Percentiles rank a stretch among this genome's conserved stretches.
Evolutionary conservation across 1,284 basidiomycete species (phyloP).

Genomic region (Vanrija sp.): DNA sequence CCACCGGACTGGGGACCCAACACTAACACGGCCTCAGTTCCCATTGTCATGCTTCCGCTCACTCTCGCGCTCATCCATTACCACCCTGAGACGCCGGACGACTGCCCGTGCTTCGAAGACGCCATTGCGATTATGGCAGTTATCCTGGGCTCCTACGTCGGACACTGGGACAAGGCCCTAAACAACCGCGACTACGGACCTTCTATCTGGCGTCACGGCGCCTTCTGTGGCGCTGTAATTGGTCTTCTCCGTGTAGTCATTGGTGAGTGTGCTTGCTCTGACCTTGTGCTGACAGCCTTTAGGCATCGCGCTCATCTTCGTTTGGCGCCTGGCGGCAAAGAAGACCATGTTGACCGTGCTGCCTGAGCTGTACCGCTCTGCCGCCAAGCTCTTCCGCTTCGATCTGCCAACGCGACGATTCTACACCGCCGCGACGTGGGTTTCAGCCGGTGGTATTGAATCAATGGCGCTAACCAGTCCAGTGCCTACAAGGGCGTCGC

Average conservation of each 20-base stretch:
- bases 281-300: slow-evolving; percentile 3
- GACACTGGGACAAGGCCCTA: slow-evolving; percentile 55
- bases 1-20: background rate
- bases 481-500: slow-evolving; percentile 65
- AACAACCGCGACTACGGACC: slow-evolving; percentile 26
- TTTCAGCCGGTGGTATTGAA: background rate
- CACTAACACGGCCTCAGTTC: slow-evolving; percentile 53
- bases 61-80: slow-evolving; percentile 72
- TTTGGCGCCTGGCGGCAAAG: slow-evolving; percentile 81
- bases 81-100: slow-evolving; percentile 89
- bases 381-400: slow-evolving; percentile 53
- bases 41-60: slow-evolving; percentile 62
- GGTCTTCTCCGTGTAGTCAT: slow-evolving; percentile 62
- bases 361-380: slow-evolving; percentile 71
- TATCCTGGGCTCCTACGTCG: slow-evolving; percentile 69
- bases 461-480: background rate
- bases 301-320: slow-evolving; percentile 61
- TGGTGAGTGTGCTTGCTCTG: slow-evolving; percentile 45
- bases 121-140: slow-evolving; percentile 89
- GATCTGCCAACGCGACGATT: slow-evolving; percentile 76
- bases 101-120: slow-evolving; percentile 98
- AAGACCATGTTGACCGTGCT: slow-evolving; percentile 65
- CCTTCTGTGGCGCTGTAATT: slow-evolving; percentile 26
- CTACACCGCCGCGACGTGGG: slow-evolving; percentile 77
- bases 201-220: slow-evolving; percentile 6